These are phyloP conservation scores for Clonostachys rosea DNA, from an alignment of 2,329 filamentous ascomycete species.

Conservation along the genomic window DNA sequence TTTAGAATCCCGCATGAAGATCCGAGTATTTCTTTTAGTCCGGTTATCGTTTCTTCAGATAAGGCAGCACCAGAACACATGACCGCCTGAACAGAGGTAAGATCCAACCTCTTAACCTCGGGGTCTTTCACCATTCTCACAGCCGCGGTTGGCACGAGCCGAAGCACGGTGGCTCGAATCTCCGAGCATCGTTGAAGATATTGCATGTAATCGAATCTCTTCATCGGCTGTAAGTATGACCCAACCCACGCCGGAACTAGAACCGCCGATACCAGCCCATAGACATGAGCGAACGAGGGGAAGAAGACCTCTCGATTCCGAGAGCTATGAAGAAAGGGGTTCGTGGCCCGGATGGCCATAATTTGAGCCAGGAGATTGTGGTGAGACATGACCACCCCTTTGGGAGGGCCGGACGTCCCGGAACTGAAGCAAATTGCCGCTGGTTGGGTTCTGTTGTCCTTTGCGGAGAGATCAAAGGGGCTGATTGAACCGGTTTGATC, in stretches of 20 bases:
- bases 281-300: slow-evolving; percentile 15
- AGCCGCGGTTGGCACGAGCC: slow-evolving; percentile 12
- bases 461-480: slow-evolving; percentile 5
- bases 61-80: slow-evolving; percentile 13
- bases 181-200: slow-evolving; percentile 11
- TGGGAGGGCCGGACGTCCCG: slow-evolving; percentile 13
- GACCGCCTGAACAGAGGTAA: slow-evolving; percentile 7
- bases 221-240: slow-evolving; percentile 11
- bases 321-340: slow-evolving; percentile 12
- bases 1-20: slow-evolving; percentile 9
- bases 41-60: slow-evolving; percentile 8
- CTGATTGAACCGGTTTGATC: neutral
- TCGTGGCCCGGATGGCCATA: slow-evolving; percentile 10
- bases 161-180: slow-evolving; percentile 10
- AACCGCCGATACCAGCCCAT: slow-evolving; percentile 13
- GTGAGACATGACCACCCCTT: slow-evolving; percentile 13
- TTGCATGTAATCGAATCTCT: slow-evolving; percentile 9
- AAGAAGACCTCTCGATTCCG: slow-evolving; percentile 17
- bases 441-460: slow-evolving; percentile 8
- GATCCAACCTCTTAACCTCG: slow-evolving; percentile 5
- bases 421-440: slow-evolving; percentile 15
- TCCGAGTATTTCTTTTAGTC: slow-evolving; percentile 6
- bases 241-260: slow-evolving; percentile 12
- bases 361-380: slow-evolving; percentile 13
- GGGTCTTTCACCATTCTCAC: slow-evolving; percentile 12